Base-by-base conservation (phyloP, 148 eudicot species). In the Limonium bicolor region DNA sequence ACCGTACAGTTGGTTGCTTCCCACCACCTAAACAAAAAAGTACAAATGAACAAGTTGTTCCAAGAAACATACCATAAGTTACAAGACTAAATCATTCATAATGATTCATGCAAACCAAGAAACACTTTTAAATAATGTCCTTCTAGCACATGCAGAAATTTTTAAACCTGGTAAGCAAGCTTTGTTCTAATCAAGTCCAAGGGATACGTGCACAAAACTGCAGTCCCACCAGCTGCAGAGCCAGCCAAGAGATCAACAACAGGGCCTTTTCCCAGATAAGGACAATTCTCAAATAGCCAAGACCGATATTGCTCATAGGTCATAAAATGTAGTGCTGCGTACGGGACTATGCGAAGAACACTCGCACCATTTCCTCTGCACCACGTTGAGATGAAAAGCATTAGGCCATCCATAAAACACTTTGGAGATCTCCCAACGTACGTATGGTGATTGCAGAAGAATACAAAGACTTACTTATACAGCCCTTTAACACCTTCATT, bases 311-410 rank as follows among this genome's bases (percentile, higher is more conserved):
- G 82, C 77, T 90, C 97, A 55, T 90, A 90, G 6, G 97, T 63
- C 95, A 90, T 90, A 65, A 59, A 90, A 80, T 83, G 95, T 69
- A 90, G 67, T 21, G 97, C 95, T 7, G 95, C 95, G 61, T 90
- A 90, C 7, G 94, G 97, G 52, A 90, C 78, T 62, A 90, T 84
- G 42, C 97, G 70, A 26, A 84, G 68, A 30, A 90, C 82, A 30
- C 95, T 90, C 21, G 97, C 95, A 51, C 95, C 95, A 55, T 90
- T 90, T 62, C 97, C 97, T 61, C 95, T 90, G 44, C n/a, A 67
- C n/a, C 28, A 41, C 30, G 27, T 42, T 5, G 9, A 23, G 23
- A 43, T 43, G 9, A 24, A 24, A 43, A n/a, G 48, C 18, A 24
- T 43, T 28, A 2, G 19, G n/a, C n/a, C n/a, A n/a, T n/a, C n/a